phyloP scores from a whole-genome alignment of 331 rosid species.

The Malus hybrid region DNA sequence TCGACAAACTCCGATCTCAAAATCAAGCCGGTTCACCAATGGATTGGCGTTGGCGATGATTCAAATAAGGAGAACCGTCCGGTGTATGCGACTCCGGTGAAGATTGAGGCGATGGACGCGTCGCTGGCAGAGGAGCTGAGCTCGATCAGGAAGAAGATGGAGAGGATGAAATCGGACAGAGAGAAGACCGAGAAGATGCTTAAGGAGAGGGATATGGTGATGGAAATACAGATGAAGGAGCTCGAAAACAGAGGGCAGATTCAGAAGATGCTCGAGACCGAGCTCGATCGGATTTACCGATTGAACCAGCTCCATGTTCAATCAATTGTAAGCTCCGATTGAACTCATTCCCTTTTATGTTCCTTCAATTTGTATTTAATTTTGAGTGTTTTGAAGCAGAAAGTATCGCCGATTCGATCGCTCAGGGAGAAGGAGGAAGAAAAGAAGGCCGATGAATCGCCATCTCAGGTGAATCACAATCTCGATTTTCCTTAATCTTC shows the following conservation, averaged over 20 bases:
- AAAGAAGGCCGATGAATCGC: slow-evolving; percentile 31
- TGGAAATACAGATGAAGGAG: slow-evolving; percentile 57
- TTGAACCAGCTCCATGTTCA: slow-evolving; percentile 67
- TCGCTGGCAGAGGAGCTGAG: slow-evolving; percentile 87
- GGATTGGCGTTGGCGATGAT: not conserved
- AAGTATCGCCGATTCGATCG: slow-evolving; percentile 72
- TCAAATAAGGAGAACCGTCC: slow-evolving; percentile 54
- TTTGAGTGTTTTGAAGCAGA: slow-evolving; percentile 30
- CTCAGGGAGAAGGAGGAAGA: slow-evolving; percentile 64
- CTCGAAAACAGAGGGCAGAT: slow-evolving; percentile 47
- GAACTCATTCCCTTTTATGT: not conserved
- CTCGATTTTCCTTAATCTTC: not conserved
- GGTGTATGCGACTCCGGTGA: not conserved
- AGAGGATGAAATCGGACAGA: slow-evolving; percentile 46
- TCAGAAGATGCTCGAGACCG: slow-evolving; percentile 71
- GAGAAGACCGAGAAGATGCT: slow-evolving; percentile 61
- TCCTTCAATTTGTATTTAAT: not conserved
- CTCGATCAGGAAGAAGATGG: slow-evolving; percentile 66
- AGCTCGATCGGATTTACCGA: slow-evolving; percentile 72
- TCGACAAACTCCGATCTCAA: slow-evolving; percentile 10
- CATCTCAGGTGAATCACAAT: slow-evolving; percentile 26
- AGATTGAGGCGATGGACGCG: slow-evolving; percentile 32
- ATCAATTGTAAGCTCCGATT: slow-evolving; percentile 38
- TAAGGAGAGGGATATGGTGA: slow-evolving; percentile 37
- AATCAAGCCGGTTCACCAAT: slow-evolving; percentile 29